phyloP scores from a whole-genome alignment of 2,329 filamentous ascomycete genomes.

The Microthyrium microscopicum region DNA sequence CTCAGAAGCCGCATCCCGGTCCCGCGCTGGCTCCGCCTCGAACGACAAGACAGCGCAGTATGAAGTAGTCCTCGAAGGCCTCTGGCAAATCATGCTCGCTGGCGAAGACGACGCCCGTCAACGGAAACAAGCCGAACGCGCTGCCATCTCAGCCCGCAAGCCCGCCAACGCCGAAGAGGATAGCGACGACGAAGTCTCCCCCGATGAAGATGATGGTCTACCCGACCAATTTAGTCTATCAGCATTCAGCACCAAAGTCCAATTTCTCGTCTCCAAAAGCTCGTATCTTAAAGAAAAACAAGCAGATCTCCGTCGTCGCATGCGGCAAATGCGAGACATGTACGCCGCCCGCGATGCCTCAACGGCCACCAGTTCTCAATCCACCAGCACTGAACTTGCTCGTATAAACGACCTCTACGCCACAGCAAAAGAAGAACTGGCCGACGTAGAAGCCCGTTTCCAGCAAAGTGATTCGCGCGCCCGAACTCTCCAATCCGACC shows the following conservation, averaged over 20 bases:
- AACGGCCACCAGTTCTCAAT: conserved; percentile 18
- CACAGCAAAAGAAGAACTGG: conserved; percentile 4
- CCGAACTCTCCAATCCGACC: conserved; percentile 17
- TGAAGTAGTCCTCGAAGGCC: conserved; percentile 15
- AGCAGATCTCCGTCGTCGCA: conserved; percentile 72
- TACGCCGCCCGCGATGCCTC: conserved; percentile 65
- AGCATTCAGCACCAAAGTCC: conserved; percentile 63
- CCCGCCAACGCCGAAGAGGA: conserved; percentile 28
- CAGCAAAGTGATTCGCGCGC: conserved; percentile 9
- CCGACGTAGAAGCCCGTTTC: conserved; percentile 11
- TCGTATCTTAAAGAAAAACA: conserved; percentile 74
- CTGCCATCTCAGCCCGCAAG: conserved; percentile 23
- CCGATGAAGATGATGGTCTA: conserved; percentile 35
- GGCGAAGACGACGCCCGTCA: conserved; percentile 25
- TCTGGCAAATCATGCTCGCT: conserved; percentile 35
- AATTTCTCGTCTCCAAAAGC: conserved; percentile 62
- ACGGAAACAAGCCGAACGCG: conserved; percentile 19
- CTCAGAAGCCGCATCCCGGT: conserved; percentile 11
- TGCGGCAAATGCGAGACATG: conserved; percentile 86
- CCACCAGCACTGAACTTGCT: conserved; percentile 1
- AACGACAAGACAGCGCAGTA: conserved; percentile 1
- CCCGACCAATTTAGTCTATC: conserved; percentile 52
- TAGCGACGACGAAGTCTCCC: conserved; percentile 43
- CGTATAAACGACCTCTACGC: conserved; percentile 6
- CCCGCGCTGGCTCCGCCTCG: not conserved